Percentiles rank a stretch among this genome's conserved stretches.
These are phyloP conservation scores for Daldinia decipiens DNA, from an alignment of 495 filamentous ascomycete species.

Conservation along the genomic window DNA sequence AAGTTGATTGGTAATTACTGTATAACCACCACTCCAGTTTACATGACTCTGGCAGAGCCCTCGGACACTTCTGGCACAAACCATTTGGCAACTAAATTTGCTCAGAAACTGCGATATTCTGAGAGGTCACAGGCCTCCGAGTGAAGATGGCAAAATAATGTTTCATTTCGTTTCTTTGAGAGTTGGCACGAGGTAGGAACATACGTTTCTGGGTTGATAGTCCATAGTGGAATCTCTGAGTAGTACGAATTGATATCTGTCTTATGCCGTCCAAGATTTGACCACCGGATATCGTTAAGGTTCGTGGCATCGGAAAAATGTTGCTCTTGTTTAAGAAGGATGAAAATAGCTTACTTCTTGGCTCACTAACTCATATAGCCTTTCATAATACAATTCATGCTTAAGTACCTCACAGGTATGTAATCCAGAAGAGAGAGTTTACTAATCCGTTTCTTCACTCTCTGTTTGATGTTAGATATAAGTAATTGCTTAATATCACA, in stretches of 20 bases:
- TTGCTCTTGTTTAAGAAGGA: not conserved
- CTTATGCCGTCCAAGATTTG: not conserved
- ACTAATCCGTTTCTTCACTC: no score
- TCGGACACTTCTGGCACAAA: not conserved
- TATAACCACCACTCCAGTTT: not conserved
- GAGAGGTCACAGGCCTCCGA: not conserved
- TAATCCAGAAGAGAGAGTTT: no score
- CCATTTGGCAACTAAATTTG: not conserved
- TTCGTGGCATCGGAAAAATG: not conserved
- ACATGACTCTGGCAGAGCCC: not conserved
- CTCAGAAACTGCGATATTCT: not conserved
- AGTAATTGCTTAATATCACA: no score
- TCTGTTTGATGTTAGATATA: no score
- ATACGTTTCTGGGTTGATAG: not conserved
- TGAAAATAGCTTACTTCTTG: not conserved
- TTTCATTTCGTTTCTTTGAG: not conserved
- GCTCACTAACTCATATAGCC: no score
- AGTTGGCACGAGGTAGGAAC: not conserved
- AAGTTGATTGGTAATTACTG: not conserved
- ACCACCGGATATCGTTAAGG: not conserved
- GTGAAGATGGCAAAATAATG: not conserved
- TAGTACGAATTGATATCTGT: not conserved
- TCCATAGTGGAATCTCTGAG: not conserved
- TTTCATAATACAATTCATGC: no score
- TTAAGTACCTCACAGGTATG: no score